phyloP scores from a whole-genome alignment of 192 early-diverging fungal species.

The Coemansia sp. region DNA sequence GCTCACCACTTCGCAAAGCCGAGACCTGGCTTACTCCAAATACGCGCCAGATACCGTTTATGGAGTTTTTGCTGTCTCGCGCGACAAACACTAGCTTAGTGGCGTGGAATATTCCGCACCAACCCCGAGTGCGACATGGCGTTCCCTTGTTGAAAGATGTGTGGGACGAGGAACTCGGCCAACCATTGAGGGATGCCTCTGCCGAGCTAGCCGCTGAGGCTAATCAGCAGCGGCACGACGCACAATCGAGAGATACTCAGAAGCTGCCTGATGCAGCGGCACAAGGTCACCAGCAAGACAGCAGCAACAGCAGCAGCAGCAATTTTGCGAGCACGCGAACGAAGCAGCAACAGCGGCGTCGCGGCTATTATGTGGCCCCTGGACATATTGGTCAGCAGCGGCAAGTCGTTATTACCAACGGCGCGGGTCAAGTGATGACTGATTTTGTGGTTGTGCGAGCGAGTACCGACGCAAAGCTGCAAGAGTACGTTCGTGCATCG shows the following conservation, averaged over 20 bases:
- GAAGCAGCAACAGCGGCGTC: constrained; percentile 11
- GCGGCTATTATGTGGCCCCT: constrained; percentile 11
- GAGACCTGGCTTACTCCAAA: constrained; percentile 49
- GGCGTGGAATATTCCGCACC: constrained; percentile 13
- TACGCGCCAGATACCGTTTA: constrained; percentile 46
- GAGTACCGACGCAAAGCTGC: constrained; percentile 20
- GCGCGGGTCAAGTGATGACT: constrained; percentile 46
- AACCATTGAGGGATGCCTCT: not conserved
- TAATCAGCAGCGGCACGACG: not conserved
- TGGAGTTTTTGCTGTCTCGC: constrained; percentile 39
- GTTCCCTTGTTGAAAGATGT: constrained; percentile 40
- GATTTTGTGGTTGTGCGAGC: constrained; percentile 48
- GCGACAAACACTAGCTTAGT: constrained; percentile 12
- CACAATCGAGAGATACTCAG: not conserved
- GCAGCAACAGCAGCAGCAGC: not conserved
- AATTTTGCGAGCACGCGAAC: not conserved
- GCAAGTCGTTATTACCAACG: constrained; percentile 48
- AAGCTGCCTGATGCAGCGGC: not conserved
- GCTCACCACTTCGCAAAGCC: constrained; percentile 19
- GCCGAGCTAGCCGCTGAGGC: not conserved
- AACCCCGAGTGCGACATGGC: constrained; percentile 30
- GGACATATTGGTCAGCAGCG: constrained; percentile 14
- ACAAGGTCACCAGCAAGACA: not conserved
- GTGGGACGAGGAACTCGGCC: constrained; percentile 11
- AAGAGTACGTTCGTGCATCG: constrained; percentile 10